Evolutionary conservation across 345 rosid genomes (phyloP).

Genomic region (Eucalyptus cloeziana): DNA sequence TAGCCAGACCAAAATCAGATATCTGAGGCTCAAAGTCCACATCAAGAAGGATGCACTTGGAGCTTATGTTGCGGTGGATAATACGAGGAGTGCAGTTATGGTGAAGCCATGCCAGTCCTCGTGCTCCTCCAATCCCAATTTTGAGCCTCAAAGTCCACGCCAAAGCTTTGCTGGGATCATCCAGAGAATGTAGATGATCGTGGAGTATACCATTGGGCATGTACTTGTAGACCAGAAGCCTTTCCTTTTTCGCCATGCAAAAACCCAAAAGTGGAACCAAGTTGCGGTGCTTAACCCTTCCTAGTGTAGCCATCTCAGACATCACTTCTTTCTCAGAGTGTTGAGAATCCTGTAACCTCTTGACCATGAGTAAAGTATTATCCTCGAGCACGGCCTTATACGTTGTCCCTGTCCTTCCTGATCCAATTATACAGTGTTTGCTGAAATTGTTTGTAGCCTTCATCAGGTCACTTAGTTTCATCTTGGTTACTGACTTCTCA

Average conservation of each 20-base stretch:
- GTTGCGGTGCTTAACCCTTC: constrained; percentile 69
- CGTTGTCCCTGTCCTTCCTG: constrained; percentile 82
- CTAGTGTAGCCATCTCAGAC: constrained; percentile 80
- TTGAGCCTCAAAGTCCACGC: constrained; percentile 90
- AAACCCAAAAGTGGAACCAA: constrained; percentile 89
- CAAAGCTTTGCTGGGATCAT: constrained; percentile 36
- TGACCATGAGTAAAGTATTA: constrained; percentile 66
- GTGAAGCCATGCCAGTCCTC: constrained; percentile 93
- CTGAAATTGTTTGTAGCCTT: constrained; percentile 76
- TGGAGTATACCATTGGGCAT: constrained; percentile 72
- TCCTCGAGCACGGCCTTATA: constrained; percentile 77
- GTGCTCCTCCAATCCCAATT: constrained; percentile 72
- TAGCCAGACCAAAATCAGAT: constrained; percentile 94
- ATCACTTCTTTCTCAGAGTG: constrained; percentile 68
- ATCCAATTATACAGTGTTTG: constrained; percentile 65
- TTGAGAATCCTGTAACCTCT: constrained; percentile 88
- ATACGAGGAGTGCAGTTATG: constrained; percentile 94
- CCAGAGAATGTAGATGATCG: constrained; percentile 34
- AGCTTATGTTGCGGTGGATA: constrained; percentile 88
- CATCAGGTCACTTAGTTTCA: constrained; percentile 80
- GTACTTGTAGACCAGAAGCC: constrained; percentile 64
- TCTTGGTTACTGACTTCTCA: constrained; percentile 64
- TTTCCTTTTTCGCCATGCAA: constrained; percentile 58
- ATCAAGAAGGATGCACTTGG: constrained; percentile 77
- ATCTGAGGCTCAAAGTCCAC: constrained; percentile 78